Evolutionary conservation across 1,284 basidiomycete genomes (phyloP).

Genomic region (Chiua sp.): DNA sequence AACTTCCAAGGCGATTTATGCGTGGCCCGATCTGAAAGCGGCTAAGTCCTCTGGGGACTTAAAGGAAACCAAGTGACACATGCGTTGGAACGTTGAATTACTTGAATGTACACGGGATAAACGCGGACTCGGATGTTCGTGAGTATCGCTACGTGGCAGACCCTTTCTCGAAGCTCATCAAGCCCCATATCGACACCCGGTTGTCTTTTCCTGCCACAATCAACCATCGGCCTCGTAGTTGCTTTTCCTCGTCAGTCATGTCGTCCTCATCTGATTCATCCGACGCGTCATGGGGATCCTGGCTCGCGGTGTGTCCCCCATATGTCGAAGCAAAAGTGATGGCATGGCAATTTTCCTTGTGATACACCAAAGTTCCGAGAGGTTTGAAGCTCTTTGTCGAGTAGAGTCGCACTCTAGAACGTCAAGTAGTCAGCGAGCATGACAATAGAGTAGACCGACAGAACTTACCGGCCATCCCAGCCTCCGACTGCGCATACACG

Average conservation of each 20-base stretch:
- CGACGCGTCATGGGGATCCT: not conserved
- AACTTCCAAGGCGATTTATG: too few species aligned
- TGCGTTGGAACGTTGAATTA: not conserved
- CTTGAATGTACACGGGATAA: too few species aligned
- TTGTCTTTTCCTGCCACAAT: conserved; percentile 75
- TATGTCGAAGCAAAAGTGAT: conserved; percentile 63
- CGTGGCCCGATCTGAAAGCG: too few species aligned
- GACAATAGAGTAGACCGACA: not conserved
- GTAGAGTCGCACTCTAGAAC: conserved; percentile 73
- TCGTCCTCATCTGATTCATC: conserved; percentile 47
- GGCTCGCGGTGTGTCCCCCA: not conserved
- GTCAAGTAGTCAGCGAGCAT: not conserved
- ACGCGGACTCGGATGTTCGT: too few species aligned
- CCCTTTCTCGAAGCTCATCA: conserved; percentile 67
- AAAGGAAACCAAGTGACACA: not conserved
- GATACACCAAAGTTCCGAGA: conserved; percentile 80
- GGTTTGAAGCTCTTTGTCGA: conserved; percentile 78
- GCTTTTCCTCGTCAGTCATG: conserved; percentile 53
- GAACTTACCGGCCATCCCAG: conserved; percentile 85
- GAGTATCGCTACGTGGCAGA: not conserved
- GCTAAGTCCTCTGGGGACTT: too few species aligned
- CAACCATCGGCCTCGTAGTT: conserved; percentile 67
- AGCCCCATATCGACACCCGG: conserved; percentile 78
- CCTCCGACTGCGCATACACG: conserved; percentile 83
- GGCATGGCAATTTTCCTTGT: conserved; percentile 75